Base-by-base conservation (phyloP, 169 alveolate genomes). In the Eimeria sp. region DNA sequence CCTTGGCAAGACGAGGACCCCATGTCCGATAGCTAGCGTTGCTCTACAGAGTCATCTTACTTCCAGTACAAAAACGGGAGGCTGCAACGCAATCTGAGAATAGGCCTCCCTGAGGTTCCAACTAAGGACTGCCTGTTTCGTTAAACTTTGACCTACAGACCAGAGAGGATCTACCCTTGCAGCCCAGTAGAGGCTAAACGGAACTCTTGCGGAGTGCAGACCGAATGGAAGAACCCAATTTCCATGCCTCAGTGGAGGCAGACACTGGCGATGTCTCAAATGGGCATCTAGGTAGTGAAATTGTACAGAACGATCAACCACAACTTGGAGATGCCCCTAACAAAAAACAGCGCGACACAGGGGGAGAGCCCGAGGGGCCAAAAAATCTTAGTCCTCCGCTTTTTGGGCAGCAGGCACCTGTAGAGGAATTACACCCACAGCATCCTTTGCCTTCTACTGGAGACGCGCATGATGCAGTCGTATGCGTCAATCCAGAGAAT, bases 281-380 rank as follows among this genome's bases (percentile, higher is more conserved):
- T 16, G 83, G 83, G 83, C 54, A 73, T 57, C 13, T 40, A 73
- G 83, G 57, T 40, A 43, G 83, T 73, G 88, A 2, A 78, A 47
- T 47, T 49, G 65, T 43, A 25, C 25, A 40, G 49, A 51, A n/a
- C 30, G n/a, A 51, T 22, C 20, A 45, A 25, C 67, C 22, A 1
- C 13, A 78, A 20, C 54, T 4, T 57, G 91, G 63, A 83, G 6
- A 83, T 58, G 51, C 9, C 54, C 76, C 83, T 57, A 43, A 22
- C 45, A 83, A 43, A 25, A 30, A 63, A 14, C 45, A 65, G 34
- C 49, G 45, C n/a, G 94, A 87, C 65, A 25, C 30, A 65, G 65
- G 30, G n/a, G 84, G 65, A n/a, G 70, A 61, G 78, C 94, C 82
- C 61, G 70, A 63, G 63, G 83, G 83, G 70, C 83, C 94, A 30